These are phyloP conservation scores for Wickerhamiella sergipiensis DNA, from an alignment of 805 yeast species.

Conservation along the genomic window DNA sequence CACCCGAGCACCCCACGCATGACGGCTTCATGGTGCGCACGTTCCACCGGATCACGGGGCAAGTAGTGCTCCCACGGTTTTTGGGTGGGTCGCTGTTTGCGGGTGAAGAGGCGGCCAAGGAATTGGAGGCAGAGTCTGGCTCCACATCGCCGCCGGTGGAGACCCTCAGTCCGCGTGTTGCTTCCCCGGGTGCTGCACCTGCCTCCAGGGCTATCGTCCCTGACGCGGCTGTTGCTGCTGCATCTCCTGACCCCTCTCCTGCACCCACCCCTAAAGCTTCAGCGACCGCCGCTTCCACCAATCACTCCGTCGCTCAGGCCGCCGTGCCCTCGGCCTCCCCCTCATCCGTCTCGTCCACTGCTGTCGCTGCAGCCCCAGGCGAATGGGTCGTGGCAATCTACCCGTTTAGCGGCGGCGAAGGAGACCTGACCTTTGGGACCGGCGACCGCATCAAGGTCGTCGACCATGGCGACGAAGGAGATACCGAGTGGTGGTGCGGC, in stretches of 20 bases:
- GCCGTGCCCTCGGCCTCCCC: too few relatives aligned
- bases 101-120: conserved; percentile 1
- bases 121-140: conserved; percentile 4
- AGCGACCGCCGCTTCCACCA: too few relatives aligned
- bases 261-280: neutral
- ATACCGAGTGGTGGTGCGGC: conserved; percentile 41
- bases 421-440: conserved; percentile 26
- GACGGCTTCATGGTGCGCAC: neutral
- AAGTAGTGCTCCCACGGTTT: neutral
- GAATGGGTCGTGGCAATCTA: conserved; percentile 23
- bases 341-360: neutral
- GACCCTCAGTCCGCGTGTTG: too few relatives aligned
- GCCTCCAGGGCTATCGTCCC: neutral
- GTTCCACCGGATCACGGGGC: neutral
- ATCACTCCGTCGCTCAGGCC: too few relatives aligned
- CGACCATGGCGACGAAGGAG: conserved; percentile 25
- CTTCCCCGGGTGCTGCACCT: neutral
- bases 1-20: neutral
- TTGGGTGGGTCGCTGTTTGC: neutral
- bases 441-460: conserved; percentile 27
- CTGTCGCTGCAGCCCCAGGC: conserved; percentile 8
- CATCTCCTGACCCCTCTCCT: neutral
- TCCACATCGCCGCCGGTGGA: neutral
- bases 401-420: conserved; percentile 27
- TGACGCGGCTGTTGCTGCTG: neutral